Percentiles rank a stretch among this genome's conserved stretches.
Evolutionary conservation across 1,139 yeast species (phyloP).

Genomic region (Kodamaea plutei): DNA sequence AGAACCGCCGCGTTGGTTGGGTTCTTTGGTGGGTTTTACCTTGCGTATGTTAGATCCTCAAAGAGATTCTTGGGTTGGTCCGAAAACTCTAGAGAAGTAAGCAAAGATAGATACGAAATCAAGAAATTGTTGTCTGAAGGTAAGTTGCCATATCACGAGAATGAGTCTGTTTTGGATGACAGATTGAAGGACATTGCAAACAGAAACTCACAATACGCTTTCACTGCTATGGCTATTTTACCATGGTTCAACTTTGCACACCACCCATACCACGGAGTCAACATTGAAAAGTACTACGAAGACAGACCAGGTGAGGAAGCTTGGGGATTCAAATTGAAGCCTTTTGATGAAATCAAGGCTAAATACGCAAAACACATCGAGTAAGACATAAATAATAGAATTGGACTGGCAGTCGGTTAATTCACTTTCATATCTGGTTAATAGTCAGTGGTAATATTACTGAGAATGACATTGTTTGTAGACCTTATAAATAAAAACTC

Average conservation of each 20-base stretch:
- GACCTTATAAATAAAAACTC: too few species aligned
- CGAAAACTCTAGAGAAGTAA: conserved; percentile 71
- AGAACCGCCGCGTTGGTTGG: conserved; percentile 63
- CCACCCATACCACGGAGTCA: conserved; percentile 84
- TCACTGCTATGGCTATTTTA: conserved; percentile 54
- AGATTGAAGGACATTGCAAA: conserved; percentile 75
- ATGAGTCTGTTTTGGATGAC: conserved; percentile 57
- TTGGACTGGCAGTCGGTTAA: too few species aligned
- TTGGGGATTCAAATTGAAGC: conserved; percentile 46
- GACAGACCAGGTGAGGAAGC: conserved; percentile 53
- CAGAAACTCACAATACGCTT: conserved; percentile 76
- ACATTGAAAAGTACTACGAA: conserved; percentile 65
- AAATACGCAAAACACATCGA: conserved; percentile 34
- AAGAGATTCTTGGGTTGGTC: conserved; percentile 75
- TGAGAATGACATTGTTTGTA: neutral
- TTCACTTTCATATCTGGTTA: too few species aligned
- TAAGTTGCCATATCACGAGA: conserved; percentile 60
- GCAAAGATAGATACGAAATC: conserved; percentile 69
- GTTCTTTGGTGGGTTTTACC: conserved; percentile 64
- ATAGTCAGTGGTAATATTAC: neutral
- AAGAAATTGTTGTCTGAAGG: conserved; percentile 66
- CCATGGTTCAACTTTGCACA: conserved; percentile 84
- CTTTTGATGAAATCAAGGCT: conserved; percentile 44
- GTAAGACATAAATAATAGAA: too few species aligned
- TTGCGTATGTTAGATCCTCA: conserved; percentile 62